Base-by-base conservation (phyloP, 345 rosid species). In the Brassica cretica region DNA sequence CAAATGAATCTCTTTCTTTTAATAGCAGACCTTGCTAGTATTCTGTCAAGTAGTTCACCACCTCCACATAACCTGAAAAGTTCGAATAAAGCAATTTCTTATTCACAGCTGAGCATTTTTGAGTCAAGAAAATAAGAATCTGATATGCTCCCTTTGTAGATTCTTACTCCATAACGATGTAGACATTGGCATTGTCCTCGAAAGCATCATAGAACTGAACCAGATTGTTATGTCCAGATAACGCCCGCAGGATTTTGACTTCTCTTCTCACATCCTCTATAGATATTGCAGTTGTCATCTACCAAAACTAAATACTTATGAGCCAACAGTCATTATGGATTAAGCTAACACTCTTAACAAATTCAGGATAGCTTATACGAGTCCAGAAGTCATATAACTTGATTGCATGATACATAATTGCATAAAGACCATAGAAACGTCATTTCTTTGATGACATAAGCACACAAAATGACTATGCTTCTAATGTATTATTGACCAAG, bases 271-370 rank as follows among this genome's bases (percentile, higher is more conserved):
- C 99, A 87, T 95, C 99, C 81, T 95, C 98, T 64, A 95, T 82
- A 46, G 99, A 91, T 83, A 95, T 95, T 63, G 99, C 94, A 75
- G 97, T 90, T 53, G 99, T 89, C 98, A 95, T 93, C 99, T 95
- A 92, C 70, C 5, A 74, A 49, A 74, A 63, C 33, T 24, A n/a
- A 62, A 81, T n/a, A 37, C 55, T 30, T n/a, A 62, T 64, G 27
- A 80, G 73, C 64, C 64, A 49, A 44, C 18, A 41, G 19, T 64
- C 44, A 37, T 70, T 12, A 21, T 55, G 55, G 30, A 46, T 39
- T 32, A 78, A 44, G 29, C 53, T 59, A 59, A 66, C 32, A 66
- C 15, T 59, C 16, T n/a, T 19, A 3, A 27, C 25, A 41, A 9
- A 27, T n/a, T 14, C n/a, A 35, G 41, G 63, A 55, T 30, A 29